A percentile compares a stretch with the other conserved stretches of the same genome.
These are phyloP conservation scores for Takashimella koratensis DNA, from an alignment of 1,284 basidiomycete species.

Conservation along the genomic window DNA sequence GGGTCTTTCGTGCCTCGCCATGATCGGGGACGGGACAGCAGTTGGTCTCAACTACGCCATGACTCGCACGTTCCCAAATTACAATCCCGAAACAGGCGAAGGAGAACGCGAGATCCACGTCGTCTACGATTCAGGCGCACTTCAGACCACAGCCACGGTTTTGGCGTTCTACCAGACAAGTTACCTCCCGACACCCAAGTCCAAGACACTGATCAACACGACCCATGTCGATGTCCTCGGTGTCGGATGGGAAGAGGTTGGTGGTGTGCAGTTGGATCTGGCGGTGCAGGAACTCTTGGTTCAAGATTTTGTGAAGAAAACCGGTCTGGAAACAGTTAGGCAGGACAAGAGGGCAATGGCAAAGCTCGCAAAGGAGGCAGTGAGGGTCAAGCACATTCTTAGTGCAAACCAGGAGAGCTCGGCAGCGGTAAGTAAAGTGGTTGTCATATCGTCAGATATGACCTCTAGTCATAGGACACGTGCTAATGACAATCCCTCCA, in stretches of 20 bases:
- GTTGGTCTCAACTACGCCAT: constrained; percentile 95
- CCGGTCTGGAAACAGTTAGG: constrained; percentile 26
- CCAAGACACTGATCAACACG: constrained; percentile 54
- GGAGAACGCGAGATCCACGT: constrained; percentile 74
- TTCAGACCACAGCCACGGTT: constrained; percentile 80
- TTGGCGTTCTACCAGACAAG: constrained; percentile 68
- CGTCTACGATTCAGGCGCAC: constrained; percentile 91
- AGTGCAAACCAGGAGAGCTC: constrained; percentile 84
- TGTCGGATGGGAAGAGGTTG: constrained; percentile 73
- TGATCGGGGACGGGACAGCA: constrained; percentile 90
- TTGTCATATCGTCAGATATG: too few relatives aligned
- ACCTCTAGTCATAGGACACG: too few relatives aligned
- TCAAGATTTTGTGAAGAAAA: constrained; percentile 65
- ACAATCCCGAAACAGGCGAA: constrained; percentile 31
- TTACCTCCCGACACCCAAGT: constrained; percentile 46
- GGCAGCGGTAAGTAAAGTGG: constrained; percentile 65
- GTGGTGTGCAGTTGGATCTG: constrained; percentile 80
- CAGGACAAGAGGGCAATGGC: constrained; percentile 80
- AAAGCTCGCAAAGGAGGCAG: constrained; percentile 90
- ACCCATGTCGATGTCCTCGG: constrained; percentile 73
- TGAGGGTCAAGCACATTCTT: constrained; percentile 84
- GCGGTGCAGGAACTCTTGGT: constrained; percentile 77
- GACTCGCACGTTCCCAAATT: constrained; percentile 73
- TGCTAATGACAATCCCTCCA: constrained; percentile 30
- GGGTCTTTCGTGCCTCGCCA: constrained; percentile 73